Evolutionary conservation across 2,329 filamentous ascomycete genomes (phyloP), one percentile per base, ranked within the genome.

Genomic region (Apiospora koreana): DNA sequence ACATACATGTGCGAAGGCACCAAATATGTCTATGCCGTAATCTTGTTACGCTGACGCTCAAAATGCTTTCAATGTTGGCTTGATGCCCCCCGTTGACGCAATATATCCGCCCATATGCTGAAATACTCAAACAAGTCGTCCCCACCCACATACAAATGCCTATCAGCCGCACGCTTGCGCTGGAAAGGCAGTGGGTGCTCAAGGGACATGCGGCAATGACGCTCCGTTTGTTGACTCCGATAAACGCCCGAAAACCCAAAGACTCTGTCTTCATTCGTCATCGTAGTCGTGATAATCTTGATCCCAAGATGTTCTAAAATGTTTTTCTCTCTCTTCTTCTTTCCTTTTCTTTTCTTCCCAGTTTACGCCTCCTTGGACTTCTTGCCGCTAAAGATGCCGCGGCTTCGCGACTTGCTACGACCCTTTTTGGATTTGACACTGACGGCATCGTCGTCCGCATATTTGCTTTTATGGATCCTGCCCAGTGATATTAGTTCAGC

Each of bases 401-500:
- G 87, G 66, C 92, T 90, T 73, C 91, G 90, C 38, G 92, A 94
- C 82, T 95, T 95, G 81, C 92, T 93, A 72, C 92, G 88, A 50
- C 85, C 77, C 79, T 93, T 93, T 80, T 92, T 93, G 72, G 84
- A 85, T 73, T 82, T 85, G 71, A 80, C 80, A 71, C 81, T 79
- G 70, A 78, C 41, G 28, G 64, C 79, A 68, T 81, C 85, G 46
- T 94, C 93, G 35, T 94, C 93, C 71, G 92, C 89, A 80, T 98
- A 98, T 79, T 98, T 98, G 70, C 94, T 84, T 81, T 98, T 98
- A 85, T 98, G 95, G 76, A 98, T 98, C 95, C 94, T 97, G 70
- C 12, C 28, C 73, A 71, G n/a, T 28, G 38, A 45, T 10, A 64
- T 72, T 46, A 72, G 73, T 69, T 28, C 71, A 38, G 6, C 54